Percentiles rank a stretch among this genome's conserved stretches.
Conservation (phyloP, 2,329 filamentous ascomycete genomes). For the Diaporthe citri region DNA sequence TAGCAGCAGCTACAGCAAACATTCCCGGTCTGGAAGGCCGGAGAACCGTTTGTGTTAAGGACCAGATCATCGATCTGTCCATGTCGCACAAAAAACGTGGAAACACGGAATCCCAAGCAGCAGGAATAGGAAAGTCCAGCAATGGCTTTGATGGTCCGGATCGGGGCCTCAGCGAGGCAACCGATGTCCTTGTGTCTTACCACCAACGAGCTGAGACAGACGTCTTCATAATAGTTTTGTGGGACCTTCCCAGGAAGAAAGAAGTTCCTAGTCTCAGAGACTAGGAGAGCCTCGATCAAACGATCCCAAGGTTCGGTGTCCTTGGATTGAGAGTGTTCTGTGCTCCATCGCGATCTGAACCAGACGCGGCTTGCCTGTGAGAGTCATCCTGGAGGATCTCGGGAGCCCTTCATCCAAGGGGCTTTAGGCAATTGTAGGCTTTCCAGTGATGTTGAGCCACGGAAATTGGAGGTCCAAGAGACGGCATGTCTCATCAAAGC, state of each 20-base stretch:
- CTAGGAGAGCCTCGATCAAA: slow-evolving; percentile 19
- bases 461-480: slow-evolving; percentile 17
- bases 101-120: neutral
- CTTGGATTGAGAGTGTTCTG: slow-evolving; percentile 22
- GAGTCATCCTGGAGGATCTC: slow-evolving; percentile 7
- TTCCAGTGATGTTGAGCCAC: neutral
- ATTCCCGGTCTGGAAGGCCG: slow-evolving; percentile 2
- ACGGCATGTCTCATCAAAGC: slow-evolving; percentile 31
- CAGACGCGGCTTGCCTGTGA: neutral
- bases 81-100: slow-evolving; percentile 2
- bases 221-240: slow-evolving; percentile 1
- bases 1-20: slow-evolving; percentile 22
- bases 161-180: slow-evolving; percentile 31
- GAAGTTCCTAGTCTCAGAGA: slow-evolving; percentile 18
- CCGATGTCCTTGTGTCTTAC: slow-evolving; percentile 33
- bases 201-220: slow-evolving; percentile 32
- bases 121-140: slow-evolving; percentile 23
- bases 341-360: slow-evolving; percentile 31
- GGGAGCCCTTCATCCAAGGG: neutral
- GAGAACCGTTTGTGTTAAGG: neutral
- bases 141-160: slow-evolving; percentile 28
- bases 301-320: neutral
- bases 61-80: slow-evolving; percentile 21
- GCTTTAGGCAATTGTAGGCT: neutral
- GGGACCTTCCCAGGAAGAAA: neutral